Percentiles rank a stretch among this genome's conserved stretches.
These are phyloP conservation scores for Glycine soja DNA, from an alignment of 306 rosid genomes.

Conservation along the genomic window DNA sequence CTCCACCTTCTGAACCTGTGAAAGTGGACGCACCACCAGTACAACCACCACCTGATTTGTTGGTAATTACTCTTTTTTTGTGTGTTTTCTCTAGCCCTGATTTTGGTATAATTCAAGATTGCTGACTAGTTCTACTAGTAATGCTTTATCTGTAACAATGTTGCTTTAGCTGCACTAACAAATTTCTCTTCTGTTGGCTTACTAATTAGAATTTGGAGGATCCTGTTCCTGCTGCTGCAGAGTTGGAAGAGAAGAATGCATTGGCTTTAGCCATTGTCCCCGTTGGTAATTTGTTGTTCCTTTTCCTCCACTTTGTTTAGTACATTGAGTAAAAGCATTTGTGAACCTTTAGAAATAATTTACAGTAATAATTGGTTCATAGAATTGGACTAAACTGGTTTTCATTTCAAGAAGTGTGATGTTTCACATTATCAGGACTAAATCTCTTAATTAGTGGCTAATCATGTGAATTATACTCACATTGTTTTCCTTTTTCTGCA, in stretches of 20 bases:
- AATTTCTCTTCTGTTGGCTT: constrained; percentile 30
- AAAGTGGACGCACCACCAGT: constrained; percentile 78
- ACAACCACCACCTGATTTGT: constrained; percentile 86
- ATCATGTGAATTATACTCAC: constrained; percentile 1
- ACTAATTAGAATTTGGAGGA: constrained; percentile 78
- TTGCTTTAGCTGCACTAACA: constrained; percentile 17
- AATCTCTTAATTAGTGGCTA: constrained; percentile 8
- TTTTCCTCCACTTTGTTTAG: constrained; percentile 38
- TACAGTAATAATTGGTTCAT: neutral
- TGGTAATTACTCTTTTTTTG: constrained; percentile 61
- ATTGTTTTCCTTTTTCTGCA: constrained; percentile 19
- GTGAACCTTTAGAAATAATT: neutral
- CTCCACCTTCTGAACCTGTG: constrained; percentile 80
- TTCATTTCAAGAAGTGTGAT: constrained; percentile 39
- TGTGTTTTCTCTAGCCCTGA: neutral
- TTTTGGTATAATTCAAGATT: constrained; percentile 33
- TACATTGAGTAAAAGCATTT: constrained; percentile 9
- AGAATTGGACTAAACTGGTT: constrained; percentile 35
- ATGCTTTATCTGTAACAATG: constrained; percentile 1
- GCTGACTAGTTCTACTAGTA: neutral
- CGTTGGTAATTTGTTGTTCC: constrained; percentile 60
- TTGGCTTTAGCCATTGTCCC: constrained; percentile 95
- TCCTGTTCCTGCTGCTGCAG: constrained; percentile 77
- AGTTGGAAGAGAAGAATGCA: constrained; percentile 92
- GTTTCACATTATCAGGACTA: constrained; percentile 22